Base-by-base conservation (phyloP, 805 yeast species). In the Cephaloascus fragrans region DNA sequence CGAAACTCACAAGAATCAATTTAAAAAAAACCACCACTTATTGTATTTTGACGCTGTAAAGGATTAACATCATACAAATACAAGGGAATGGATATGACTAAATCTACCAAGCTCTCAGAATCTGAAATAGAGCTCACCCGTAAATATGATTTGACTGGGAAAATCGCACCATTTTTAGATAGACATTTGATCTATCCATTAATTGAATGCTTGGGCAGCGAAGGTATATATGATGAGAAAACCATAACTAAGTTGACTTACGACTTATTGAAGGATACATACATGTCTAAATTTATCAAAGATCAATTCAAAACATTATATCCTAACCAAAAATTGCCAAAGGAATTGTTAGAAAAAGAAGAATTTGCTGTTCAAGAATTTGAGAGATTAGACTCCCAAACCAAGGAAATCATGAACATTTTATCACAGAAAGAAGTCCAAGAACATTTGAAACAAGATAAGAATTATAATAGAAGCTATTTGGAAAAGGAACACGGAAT, bases 91-190 rank as follows among this genome's bases (percentile, higher is more conserved):
- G n/a, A n/a, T n/a, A 23, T 23, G 28, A 8, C 28, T 6, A 23
- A 23, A 23, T 23, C 28, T 8, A 23, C 28, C 28, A 23, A 23
- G 28, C 28, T 23, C 12, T 23, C 28, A 6, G 28, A 23, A 23
- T 6, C 52, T 28, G 70, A 69, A 47, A 48, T 64, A 33, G 67
- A 53, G 35, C 52, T 65, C 39, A 75, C 75, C 18, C 63, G 66
- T 44, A 52, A 69, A 46, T 71, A 71, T 54, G 83, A 77, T 48
- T 56, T 78, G 51, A 72, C 81, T 8, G 60, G 62, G 38, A 69
- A 71, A 54, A 55, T 79, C 44, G 59, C 73, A 44, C 76, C 76
- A 34, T 79, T 75, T 49, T 57, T 80, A 49, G 86, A 80, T 57
- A 68, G 83, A 44, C 82, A 77, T 48, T 57, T 80, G 53, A 61